Conservation (phyloP, 768 basidiomycete species). For the Russula emetica region DNA sequence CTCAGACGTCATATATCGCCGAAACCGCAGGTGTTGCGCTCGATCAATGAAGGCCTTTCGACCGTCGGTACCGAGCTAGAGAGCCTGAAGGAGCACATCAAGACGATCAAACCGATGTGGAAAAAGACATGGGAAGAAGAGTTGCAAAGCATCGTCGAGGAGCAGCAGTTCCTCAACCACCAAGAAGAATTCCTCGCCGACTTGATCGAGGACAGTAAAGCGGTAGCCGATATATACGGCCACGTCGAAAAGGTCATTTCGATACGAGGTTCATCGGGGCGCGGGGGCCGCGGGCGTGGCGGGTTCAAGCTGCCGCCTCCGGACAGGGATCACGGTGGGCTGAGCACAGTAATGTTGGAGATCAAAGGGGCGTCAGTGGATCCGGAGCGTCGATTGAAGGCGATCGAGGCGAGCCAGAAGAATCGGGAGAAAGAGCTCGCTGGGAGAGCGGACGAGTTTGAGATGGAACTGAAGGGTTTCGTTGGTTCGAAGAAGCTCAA, state of each 20-base stretch:
- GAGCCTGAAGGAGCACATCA: constrained; percentile 77
- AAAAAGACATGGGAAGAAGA: constrained; percentile 99
- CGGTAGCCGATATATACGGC: constrained; percentile 78
- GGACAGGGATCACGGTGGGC: constrained; percentile 63
- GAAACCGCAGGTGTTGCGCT: constrained; percentile 64
- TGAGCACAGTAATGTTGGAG: constrained; percentile 84
- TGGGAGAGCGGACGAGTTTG: constrained; percentile 73
- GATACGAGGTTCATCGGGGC: constrained; percentile 49
- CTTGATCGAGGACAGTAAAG: constrained; percentile 87
- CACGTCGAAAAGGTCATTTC: constrained; percentile 89
- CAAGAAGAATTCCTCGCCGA: constrained; percentile 90
- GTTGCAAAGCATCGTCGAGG: constrained; percentile 92
- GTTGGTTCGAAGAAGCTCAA: constrained; percentile 83
- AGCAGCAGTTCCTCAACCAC: constrained; percentile 89
- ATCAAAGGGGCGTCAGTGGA: constrained; percentile 80
- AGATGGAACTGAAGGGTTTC: constrained; percentile 79
- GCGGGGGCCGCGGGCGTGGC: constrained; percentile 35
- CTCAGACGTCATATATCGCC: constrained; percentile 84
- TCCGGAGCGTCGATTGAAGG: constrained; percentile 80
- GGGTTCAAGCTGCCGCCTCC: constrained; percentile 55
- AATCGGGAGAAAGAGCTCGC: constrained; percentile 72
- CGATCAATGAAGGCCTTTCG: constrained; percentile 67
- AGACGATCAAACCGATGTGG: constrained; percentile 93
- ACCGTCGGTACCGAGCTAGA: constrained; percentile 63
- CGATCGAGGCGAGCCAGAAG: constrained; percentile 87